phyloP scores from a whole-genome alignment of 768 basidiomycete species.

The Boletus bicolor region DNA sequence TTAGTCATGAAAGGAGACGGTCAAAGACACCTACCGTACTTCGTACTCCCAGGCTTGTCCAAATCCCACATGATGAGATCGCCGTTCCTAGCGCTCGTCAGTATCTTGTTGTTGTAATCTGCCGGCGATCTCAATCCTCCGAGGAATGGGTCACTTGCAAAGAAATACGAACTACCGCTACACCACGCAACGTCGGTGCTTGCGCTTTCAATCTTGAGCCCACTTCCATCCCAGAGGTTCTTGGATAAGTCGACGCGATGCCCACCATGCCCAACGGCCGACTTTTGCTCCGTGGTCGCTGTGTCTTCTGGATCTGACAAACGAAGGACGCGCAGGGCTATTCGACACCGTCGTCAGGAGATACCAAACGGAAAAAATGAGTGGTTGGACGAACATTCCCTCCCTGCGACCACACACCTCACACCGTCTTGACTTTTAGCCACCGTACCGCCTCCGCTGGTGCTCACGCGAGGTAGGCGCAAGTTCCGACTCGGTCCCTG shows the following conservation, averaged over 20 bases:
- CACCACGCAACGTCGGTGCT: constrained; percentile 84
- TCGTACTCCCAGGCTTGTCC: constrained; percentile 59
- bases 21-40: constrained; percentile 54
- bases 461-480: constrained; percentile 56
- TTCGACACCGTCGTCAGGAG: constrained; percentile 10
- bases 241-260: constrained; percentile 68
- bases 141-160: not conserved
- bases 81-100: constrained; percentile 78
- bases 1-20: constrained; percentile 12
- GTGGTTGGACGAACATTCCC: constrained; percentile 55
- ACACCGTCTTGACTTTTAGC: constrained; percentile 64
- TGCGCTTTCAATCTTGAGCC: constrained; percentile 73
- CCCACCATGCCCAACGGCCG: constrained; percentile 54
- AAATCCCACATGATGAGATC: constrained; percentile 85
- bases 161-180: constrained; percentile 50
- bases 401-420: constrained; percentile 72
- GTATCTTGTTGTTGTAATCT: constrained; percentile 73
- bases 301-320: constrained; percentile 47
- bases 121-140: constrained; percentile 2
- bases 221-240: constrained; percentile 77
- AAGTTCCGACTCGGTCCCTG: constrained; percentile 50
- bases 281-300: constrained; percentile 46
- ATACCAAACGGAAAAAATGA: not conserved
- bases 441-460: constrained; percentile 63
- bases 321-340: constrained; percentile 61